These are phyloP conservation scores for Coprinopsis cinerea DNA, from an alignment of 768 basidiomycete species.

Conservation along the genomic window DNA sequence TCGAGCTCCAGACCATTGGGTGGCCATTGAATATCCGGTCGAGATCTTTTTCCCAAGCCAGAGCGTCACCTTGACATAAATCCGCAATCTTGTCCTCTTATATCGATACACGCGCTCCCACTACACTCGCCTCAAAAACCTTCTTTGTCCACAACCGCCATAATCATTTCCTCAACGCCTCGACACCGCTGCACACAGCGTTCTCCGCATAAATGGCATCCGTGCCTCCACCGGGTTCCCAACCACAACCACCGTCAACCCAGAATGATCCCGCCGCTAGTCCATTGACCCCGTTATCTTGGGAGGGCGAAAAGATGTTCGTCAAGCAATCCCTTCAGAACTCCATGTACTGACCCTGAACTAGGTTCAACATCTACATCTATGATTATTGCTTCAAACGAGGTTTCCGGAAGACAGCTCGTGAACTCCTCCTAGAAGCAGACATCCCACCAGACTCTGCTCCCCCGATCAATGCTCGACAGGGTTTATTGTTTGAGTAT, in stretches of 20 bases:
- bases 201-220: slow-evolving; percentile 21
- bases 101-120: slow-evolving; percentile 12
- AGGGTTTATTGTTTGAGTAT: slow-evolving; percentile 80
- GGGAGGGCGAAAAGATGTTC: slow-evolving; percentile 86
- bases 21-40: slow-evolving; percentile 2
- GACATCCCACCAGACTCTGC: slow-evolving; percentile 54
- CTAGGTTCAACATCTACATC: slow-evolving; percentile 87
- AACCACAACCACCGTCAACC: slow-evolving; percentile 17
- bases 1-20: neutral
- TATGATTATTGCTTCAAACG: slow-evolving; percentile 81
- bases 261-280: slow-evolving; percentile 17
- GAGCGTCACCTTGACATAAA: slow-evolving; percentile 9
- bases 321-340: slow-evolving; percentile 21
- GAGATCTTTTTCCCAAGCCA: slow-evolving; percentile 13
- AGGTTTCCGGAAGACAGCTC: slow-evolving; percentile 69
- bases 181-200: neutral
- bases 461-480: slow-evolving; percentile 79
- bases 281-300: slow-evolving; percentile 38
- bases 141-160: slow-evolving; percentile 1
- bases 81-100: slow-evolving; percentile 14
- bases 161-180: neutral
- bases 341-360: slow-evolving; percentile 3
- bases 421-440: slow-evolving; percentile 60
- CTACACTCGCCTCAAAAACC: slow-evolving; percentile 5
- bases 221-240: slow-evolving; percentile 21